Base-by-base conservation (phyloP, 1,284 basidiomycete genomes). In the Tilletia walkeri region DNA sequence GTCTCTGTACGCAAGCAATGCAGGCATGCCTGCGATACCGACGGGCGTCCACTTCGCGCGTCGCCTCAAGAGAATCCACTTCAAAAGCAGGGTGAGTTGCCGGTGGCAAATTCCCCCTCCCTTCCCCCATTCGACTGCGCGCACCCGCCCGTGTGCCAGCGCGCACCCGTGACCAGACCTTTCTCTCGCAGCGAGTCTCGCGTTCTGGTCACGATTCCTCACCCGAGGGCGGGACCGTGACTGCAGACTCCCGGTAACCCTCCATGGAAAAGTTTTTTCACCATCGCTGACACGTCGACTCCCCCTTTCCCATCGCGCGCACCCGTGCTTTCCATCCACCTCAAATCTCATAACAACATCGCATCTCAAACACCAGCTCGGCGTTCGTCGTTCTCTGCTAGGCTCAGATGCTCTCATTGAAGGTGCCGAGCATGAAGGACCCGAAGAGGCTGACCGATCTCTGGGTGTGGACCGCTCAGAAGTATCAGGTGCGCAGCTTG, bases 1-100 rank as follows among this genome's bases (percentile, higher is more conserved):
- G 41, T 45, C 41, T 45, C 41, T 45, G 41, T 67, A 85, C 84
- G 36, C 59, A 63, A 41, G 59, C 59, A 63, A 63, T 63, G 59
- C 59, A 38, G 59, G 59, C 59, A 63, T 63, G 59, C 59, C 59
- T 39, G 59, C 59, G 59, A 24, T 63, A 63, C 59, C 59, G 16
- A 39, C 59, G 18, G 59, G 59, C 59, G 59, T 63, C 30, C 59
- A 38, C 38, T 63, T 36, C 34, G 59, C 59, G 36, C 59, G 59
- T 63, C 59, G 59, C 59, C 59, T 63, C 59, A 63, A 63, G 36
- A 34, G n/a, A 1, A 63, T 63, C 59, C 36, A 38, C 7, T 38
- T 38, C 30, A 63, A 39, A 34, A 63, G 34, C 6, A 63, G 59
- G 59, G 59, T 63, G 59, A 63, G 59, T 56, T 24, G 20, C 20